Evolutionary conservation across 164 flowering plant genomes (phyloP).

Genomic region (grape (Vitis vinifera)): ASM3070453v1 NC_081821.1:1192501-1193000

Average conservation of each 20-base stretch:
- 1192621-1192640: slow-evolving; percentile 35
- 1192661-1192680: slow-evolving; percentile 81
- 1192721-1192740: slow-evolving; percentile 80
- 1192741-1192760: slow-evolving; percentile 71
- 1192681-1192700: slow-evolving; percentile 90
- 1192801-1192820: neutral
- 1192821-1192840: neutral
- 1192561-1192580: neutral
- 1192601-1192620: neutral
- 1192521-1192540: too few species aligned
- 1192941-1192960: slow-evolving; percentile 60
- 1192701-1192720: slow-evolving; percentile 77
- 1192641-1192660: slow-evolving; percentile 68
- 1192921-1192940: slow-evolving; percentile 19
- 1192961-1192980: slow-evolving; percentile 79
- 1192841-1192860: neutral
- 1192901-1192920: neutral
- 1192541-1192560: too few species aligned
- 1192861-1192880: neutral
- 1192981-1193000: slow-evolving; percentile 83
- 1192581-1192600: neutral
- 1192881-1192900: neutral
- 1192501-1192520: neutral
- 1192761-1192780: slow-evolving; percentile 94
- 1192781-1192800: slow-evolving; percentile 43